These are phyloP conservation scores for Raphidocelis subcapitata DNA, from an alignment of 139 green algal species.

Conservation along the genomic window DNA sequence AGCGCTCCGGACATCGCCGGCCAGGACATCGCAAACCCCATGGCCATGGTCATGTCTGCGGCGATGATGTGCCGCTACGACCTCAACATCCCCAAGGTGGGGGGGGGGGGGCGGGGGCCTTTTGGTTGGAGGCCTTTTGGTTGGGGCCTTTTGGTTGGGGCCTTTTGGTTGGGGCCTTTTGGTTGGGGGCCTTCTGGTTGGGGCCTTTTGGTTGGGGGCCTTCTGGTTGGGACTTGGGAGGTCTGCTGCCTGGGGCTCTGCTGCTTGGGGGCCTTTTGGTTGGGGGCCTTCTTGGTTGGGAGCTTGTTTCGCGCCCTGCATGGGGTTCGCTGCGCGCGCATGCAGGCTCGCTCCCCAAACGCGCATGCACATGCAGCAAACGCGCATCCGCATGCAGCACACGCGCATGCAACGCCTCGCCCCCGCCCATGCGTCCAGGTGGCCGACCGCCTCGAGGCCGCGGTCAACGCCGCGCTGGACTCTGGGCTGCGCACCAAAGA, in stretches of 20 bases:
- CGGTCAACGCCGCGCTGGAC: slow-evolving; percentile 84
- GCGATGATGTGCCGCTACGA: slow-evolving; percentile 99
- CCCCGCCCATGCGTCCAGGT: slow-evolving; percentile 35
- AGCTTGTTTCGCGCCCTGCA: neutral
- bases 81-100: slow-evolving; percentile 80
- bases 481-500: slow-evolving; percentile 88
- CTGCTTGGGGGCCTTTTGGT: neutral
- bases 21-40: slow-evolving; percentile 83
- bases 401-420: neutral
- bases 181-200: too few species aligned
- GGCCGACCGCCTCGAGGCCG: slow-evolving; percentile 78
- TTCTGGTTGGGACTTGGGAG: too few species aligned
- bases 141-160: too few species aligned
- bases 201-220: neutral
- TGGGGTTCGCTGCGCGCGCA: neutral
- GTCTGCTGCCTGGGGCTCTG: too few species aligned
- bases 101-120: neutral
- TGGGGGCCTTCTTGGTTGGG: neutral
- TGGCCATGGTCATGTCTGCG: slow-evolving; percentile 94
- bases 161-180: too few species aligned
- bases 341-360: neutral
- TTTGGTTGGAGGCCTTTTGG: too few species aligned
- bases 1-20: slow-evolving; percentile 95
- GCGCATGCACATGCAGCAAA: too few species aligned
- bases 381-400: neutral